phyloP scores from a whole-genome alignment of 2,329 filamentous ascomycete species.

The Mycosphaerelloides madeirae region DNA sequence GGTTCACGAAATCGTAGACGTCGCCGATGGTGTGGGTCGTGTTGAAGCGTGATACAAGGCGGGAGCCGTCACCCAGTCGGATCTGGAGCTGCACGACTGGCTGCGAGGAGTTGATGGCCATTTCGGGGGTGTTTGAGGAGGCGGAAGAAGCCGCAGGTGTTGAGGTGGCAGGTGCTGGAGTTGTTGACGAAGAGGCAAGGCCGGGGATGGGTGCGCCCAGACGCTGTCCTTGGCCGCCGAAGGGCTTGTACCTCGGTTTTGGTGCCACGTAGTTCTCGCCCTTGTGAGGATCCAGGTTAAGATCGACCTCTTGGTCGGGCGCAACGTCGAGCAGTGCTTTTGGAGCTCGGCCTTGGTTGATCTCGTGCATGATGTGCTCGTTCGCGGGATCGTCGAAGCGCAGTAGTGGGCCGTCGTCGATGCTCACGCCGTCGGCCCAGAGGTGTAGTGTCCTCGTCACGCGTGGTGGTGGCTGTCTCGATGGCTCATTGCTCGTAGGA shows the following conservation, averaged over 20 bases:
- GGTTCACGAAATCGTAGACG: slow-evolving; percentile 68
- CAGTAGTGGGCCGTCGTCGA: slow-evolving; percentile 73
- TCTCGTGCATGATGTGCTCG: slow-evolving; percentile 66
- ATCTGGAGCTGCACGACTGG: slow-evolving; percentile 69
- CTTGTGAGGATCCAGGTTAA: slow-evolving; percentile 69
- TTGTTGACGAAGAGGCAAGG: slow-evolving; percentile 34
- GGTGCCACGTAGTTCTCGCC: slow-evolving; percentile 68
- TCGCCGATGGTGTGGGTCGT: slow-evolving; percentile 71
- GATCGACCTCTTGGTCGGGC: slow-evolving; percentile 70
- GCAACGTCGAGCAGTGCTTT: slow-evolving; percentile 73
- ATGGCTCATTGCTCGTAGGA: slow-evolving; percentile 40
- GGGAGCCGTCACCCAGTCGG: slow-evolving; percentile 71
- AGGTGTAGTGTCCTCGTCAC: slow-evolving; percentile 69
- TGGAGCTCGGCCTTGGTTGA: slow-evolving; percentile 70
- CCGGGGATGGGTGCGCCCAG: slow-evolving; percentile 74
- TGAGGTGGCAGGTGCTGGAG: slow-evolving; percentile 23
- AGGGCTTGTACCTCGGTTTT: slow-evolving; percentile 72
- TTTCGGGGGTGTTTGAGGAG: slow-evolving; percentile 21
- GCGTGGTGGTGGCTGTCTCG: slow-evolving; percentile 40
- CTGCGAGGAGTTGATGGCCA: slow-evolving; percentile 57
- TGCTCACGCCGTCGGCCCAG: slow-evolving; percentile 80
- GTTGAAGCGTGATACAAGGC: slow-evolving; percentile 77
- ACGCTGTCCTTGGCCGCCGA: slow-evolving; percentile 65
- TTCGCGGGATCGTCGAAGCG: slow-evolving; percentile 77
- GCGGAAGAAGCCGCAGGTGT: slow-evolving; percentile 26